Evolutionary conservation across 2,329 filamentous ascomycete genomes (phyloP).

Genomic region (Tolypocladium cylindrosporum): DNA sequence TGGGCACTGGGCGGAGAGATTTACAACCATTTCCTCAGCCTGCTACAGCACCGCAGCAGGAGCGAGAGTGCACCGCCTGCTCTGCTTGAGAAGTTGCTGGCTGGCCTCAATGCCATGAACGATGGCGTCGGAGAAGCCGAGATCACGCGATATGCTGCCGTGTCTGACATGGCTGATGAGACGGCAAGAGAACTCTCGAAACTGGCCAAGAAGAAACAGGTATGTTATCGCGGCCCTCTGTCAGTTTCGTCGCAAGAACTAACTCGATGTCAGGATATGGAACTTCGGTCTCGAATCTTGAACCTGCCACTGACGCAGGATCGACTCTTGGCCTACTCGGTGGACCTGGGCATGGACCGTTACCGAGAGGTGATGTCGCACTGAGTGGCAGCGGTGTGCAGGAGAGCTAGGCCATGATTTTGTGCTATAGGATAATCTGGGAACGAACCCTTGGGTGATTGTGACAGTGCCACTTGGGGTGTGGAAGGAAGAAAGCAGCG

Average conservation of each 20-base stretch:
- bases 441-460: not conserved
- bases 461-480: not conserved
- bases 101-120: conserved; percentile 45
- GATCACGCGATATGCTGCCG: conserved; percentile 54
- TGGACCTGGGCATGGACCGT: conserved; percentile 58
- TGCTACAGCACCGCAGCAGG: conserved; percentile 35
- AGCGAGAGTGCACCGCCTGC: conserved; percentile 29
- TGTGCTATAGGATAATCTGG: not conserved
- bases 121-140: conserved; percentile 31
- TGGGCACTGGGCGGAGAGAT: conserved; percentile 77
- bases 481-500: not conserved
- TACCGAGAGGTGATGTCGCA: conserved; percentile 54
- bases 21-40: conserved; percentile 53
- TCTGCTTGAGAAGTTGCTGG: conserved; percentile 46
- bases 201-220: conserved; percentile 43
- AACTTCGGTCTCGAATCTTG: conserved; percentile 35
- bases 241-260: conserved; percentile 6
- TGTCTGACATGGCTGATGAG: conserved; percentile 71
- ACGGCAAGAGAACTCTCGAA: conserved; percentile 58
- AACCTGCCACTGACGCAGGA: conserved; percentile 63
- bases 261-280: conserved; percentile 19
- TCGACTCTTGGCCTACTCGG: conserved; percentile 58
- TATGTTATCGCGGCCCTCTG: conserved; percentile 23
- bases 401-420: not conserved
- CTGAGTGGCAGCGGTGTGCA: conserved; percentile 4